A percentile compares a stretch with the other conserved stretches of the same genome.
Evolutionary conservation across 2,329 filamentous ascomycete genomes (phyloP).

Genomic region (Beauveria asiatica): DNA sequence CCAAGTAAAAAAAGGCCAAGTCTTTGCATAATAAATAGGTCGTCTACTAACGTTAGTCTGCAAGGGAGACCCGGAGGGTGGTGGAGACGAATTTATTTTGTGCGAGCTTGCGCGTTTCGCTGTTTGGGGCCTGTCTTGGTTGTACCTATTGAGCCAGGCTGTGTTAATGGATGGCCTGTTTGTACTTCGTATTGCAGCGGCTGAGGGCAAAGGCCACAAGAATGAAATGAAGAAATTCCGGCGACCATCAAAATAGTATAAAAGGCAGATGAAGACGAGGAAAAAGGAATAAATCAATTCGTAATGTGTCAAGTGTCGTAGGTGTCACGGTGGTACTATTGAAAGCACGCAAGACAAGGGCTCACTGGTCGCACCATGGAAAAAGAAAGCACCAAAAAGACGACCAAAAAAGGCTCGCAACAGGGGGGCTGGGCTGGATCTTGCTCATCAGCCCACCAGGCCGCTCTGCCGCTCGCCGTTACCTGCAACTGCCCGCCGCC

Average conservation of each 20-base stretch:
- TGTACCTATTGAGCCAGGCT: not conserved
- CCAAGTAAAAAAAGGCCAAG: no score
- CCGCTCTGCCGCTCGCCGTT: not conserved
- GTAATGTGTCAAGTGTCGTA: no score
- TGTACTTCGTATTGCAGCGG: not conserved
- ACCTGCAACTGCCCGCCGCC: not conserved
- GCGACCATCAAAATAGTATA: no score
- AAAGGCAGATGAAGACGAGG: no score
- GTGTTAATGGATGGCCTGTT: not conserved
- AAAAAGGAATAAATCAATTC: no score
- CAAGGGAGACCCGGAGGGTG: not conserved
- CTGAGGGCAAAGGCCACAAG: not conserved
- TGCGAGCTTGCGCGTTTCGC: not conserved
- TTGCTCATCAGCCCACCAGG: not conserved
- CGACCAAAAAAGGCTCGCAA: not conserved
- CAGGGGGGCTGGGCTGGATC: slow-evolving; percentile 2
- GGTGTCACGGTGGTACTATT: no score
- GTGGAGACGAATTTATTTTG: not conserved
- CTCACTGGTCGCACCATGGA: not conserved
- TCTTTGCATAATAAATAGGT: no score
- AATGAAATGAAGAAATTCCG: not conserved
- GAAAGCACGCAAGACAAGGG: not conserved
- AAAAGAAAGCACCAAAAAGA: not conserved
- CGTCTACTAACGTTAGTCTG: not conserved
- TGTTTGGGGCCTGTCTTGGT: not conserved